Percentiles rank a stretch among this genome's conserved stretches.
Conservation (phyloP, 345 rosid genomes). For the Garcia nutans region DNA sequence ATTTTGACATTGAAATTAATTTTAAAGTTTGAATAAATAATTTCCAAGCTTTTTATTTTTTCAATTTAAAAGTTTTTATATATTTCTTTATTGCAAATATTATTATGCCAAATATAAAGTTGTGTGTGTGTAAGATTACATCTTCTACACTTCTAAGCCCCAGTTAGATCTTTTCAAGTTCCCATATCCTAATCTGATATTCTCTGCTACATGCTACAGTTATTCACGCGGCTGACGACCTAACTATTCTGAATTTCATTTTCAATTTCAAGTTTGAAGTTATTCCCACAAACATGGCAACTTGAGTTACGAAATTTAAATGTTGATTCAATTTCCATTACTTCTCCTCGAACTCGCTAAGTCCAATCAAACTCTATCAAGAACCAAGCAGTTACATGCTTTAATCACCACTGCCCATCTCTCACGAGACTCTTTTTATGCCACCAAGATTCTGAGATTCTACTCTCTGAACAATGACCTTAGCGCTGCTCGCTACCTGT, state of each 20-base stretch:
- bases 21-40: too few species aligned
- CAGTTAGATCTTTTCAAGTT: too few species aligned
- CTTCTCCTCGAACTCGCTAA: slow-evolving; percentile 51
- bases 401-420: slow-evolving; percentile 49
- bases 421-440: slow-evolving; percentile 60
- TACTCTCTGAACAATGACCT: slow-evolving; percentile 54
- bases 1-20: too few species aligned
- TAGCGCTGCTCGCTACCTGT: slow-evolving; percentile 59
- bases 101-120: too few species aligned
- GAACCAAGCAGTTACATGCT: slow-evolving; percentile 66
- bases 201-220: too few species aligned
- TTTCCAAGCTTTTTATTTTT: too few species aligned
- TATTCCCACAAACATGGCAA: background rate
- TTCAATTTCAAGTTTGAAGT: background rate
- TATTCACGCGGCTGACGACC: too few species aligned
- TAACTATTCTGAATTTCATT: background rate
- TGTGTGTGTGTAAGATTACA: too few species aligned
- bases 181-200: too few species aligned
- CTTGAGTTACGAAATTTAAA: background rate
- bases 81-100: too few species aligned
- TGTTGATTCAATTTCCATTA: slow-evolving; percentile 32
- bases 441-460: slow-evolving; percentile 50
- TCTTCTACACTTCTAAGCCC: too few species aligned
- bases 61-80: too few species aligned
- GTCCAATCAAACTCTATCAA: slow-evolving; percentile 45